Base-by-base conservation (phyloP, 1,284 basidiomycete genomes). In the Testicularia cyperi region DNA sequence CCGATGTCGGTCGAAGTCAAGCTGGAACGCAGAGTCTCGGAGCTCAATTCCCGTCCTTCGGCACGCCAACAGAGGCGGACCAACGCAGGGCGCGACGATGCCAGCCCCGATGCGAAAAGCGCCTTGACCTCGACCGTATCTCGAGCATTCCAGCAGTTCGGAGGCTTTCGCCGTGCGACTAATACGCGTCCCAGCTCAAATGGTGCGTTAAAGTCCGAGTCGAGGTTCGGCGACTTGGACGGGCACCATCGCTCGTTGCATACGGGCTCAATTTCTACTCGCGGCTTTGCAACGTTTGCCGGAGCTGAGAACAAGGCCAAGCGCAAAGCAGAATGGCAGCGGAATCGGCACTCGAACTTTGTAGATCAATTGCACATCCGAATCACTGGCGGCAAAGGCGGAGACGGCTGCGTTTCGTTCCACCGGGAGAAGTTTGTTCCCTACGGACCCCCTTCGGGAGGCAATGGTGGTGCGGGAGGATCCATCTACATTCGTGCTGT, bases 341-440 rank as follows among this genome's bases (percentile, higher is more conserved):
- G 62, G 37, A 68, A 56, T 21, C 46, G 48, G 8, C 55, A 63
- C 24, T 53, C 70, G 7, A 51, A 65, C 38, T 74, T 75, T 51
- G 58, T 75, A 39, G 74, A 77, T 38, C 52, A 64, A 24, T 51
- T 74, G 21, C 31, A 37, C 19, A 32, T 75, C 6, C 53, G 52
- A 8, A 39, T 72, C 29, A 53, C 58, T 2, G 71, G 55, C 8
- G 74, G 74, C 9, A 55, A 61, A 31, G 74, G 74, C 30, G 74
- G 74, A 15, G 74, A 77, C 32, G 74, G 74, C 6, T 75, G 73
- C 42, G 70, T 75, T 1, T 63, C 73, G 0, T 77, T 77, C 31
- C 56, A 72, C 20, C 68, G 73, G 27, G 74, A 69, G 46, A 77
- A 77, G 58, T 74, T 65, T 39, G 65, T 74, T 23, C 39, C 64